Percentiles rank a stretch among this genome's conserved stretches.
Conservation (phyloP, 148 eudicot genomes). For the Rhododendron mucronatum region DNA sequence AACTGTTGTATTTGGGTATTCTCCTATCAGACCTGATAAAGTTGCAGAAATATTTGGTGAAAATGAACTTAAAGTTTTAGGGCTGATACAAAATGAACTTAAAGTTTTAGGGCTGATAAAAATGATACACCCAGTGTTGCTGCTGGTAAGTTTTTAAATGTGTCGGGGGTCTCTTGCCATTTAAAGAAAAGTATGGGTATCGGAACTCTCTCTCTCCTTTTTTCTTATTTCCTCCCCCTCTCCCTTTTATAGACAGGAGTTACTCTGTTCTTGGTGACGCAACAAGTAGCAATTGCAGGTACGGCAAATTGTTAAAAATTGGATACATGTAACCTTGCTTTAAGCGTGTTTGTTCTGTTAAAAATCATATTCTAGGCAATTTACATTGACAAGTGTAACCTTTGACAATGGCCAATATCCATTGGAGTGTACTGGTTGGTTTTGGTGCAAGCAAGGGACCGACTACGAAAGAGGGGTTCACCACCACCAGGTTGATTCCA, state of each 20-base stretch:
- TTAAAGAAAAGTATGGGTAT: background rate
- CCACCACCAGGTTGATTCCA: slow-evolving; percentile 77
- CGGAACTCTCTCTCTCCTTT: background rate
- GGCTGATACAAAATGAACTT: background rate
- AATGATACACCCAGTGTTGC: background rate
- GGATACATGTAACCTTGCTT: background rate
- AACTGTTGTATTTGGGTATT: slow-evolving; percentile 60
- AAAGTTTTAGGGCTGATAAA: background rate
- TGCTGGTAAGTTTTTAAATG: background rate
- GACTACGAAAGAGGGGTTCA: slow-evolving; percentile 81
- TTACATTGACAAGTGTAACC: slow-evolving; percentile 29
- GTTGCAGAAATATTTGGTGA: background rate
- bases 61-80: background rate
- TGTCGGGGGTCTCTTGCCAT: background rate
- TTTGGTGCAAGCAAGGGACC: slow-evolving; percentile 83
- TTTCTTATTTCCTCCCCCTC: background rate
- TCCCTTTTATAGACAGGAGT: background rate
- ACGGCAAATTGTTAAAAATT: background rate
- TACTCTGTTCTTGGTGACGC: background rate
- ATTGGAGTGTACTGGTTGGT: slow-evolving; percentile 79
- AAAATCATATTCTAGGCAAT: background rate
- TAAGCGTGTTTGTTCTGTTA: background rate
- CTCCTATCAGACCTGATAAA: slow-evolving; percentile 48
- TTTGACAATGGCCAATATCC: slow-evolving; percentile 53
- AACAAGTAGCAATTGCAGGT: background rate